Evolutionary conservation across 495 filamentous ascomycete genomes (phyloP).

Genomic region (Glonium stellatum): DNA sequence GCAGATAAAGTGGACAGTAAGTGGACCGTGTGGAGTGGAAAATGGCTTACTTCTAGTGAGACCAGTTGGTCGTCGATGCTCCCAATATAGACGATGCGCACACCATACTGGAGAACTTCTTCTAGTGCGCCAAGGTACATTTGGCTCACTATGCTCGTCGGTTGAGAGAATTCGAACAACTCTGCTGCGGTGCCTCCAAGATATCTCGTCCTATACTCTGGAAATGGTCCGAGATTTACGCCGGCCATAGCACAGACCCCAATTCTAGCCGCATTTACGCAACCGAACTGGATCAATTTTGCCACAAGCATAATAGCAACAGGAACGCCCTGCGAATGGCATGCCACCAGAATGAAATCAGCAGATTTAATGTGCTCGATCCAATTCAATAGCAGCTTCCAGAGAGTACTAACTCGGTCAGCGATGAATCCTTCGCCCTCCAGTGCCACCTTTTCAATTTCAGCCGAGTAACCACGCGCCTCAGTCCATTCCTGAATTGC

Average conservation of each 20-base stretch:
- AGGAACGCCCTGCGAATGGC: conserved; percentile 92
- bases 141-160: conserved; percentile 71
- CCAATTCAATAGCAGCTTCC: conserved; percentile 93
- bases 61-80: conserved; percentile 97
- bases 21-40: background rate
- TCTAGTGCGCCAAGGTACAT: conserved; percentile 71
- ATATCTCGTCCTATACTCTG: conserved; percentile 74
- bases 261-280: conserved; percentile 59
- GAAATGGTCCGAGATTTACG: conserved; percentile 86
- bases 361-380: conserved; percentile 81
- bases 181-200: conserved; percentile 85
- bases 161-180: conserved; percentile 82
- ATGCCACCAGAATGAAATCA: conserved; percentile 82
- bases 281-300: conserved; percentile 76
- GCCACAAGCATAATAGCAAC: conserved; percentile 90
- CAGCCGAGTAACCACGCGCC: conserved; percentile 42
- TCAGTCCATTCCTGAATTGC: conserved; percentile 78
- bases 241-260: conserved; percentile 92
- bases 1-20: background rate
- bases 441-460: conserved; percentile 84
- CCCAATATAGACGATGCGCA: conserved; percentile 75
- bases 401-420: conserved; percentile 82
- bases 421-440: conserved; percentile 97
- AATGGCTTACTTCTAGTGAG: conserved; percentile 62
- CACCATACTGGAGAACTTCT: conserved; percentile 64